Conservation (phyloP, 1,284 basidiomycete genomes). For the Heterobasidion parviporum region DNA sequence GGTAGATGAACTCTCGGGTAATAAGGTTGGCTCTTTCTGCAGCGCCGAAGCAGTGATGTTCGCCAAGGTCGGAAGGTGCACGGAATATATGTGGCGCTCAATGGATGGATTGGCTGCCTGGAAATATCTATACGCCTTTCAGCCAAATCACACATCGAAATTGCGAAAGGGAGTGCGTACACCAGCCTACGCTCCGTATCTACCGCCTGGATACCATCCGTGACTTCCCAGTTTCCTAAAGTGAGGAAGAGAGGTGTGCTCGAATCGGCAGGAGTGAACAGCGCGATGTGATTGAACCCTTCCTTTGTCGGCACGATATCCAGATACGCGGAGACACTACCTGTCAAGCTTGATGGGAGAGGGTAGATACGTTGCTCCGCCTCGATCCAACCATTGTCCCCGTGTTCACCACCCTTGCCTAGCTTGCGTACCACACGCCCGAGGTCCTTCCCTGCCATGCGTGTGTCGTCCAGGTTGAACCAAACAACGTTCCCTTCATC, state of each 20-base stretch:
- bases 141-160: neutral
- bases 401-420: constrained; percentile 76
- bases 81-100: constrained; percentile 79
- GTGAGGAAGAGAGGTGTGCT: constrained; percentile 77
- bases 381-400: constrained; percentile 92
- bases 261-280: constrained; percentile 72
- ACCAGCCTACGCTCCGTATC: constrained; percentile 62
- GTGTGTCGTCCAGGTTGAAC: constrained; percentile 48
- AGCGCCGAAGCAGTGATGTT: neutral
- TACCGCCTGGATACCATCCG: constrained; percentile 63
- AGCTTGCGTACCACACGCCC: constrained; percentile 67
- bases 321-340: constrained; percentile 60
- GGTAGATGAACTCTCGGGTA: constrained; percentile 60
- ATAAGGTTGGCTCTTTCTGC: constrained; percentile 31
- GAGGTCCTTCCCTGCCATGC: constrained; percentile 17
- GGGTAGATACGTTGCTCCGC: constrained; percentile 55
- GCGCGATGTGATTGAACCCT: constrained; percentile 86
- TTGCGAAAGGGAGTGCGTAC: constrained; percentile 36
- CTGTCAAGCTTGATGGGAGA: constrained; percentile 37
- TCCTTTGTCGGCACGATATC: constrained; percentile 76
- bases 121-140: constrained; percentile 61
- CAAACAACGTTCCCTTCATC: constrained; percentile 71
- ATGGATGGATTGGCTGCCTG: constrained; percentile 79
- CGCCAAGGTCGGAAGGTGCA: constrained; percentile 44
- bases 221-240: constrained; percentile 85